Evolutionary conservation across 306 rosid genomes (phyloP), one percentile per base, ranked within the genome.

Genomic region (Quillaja saponaria): DNA sequence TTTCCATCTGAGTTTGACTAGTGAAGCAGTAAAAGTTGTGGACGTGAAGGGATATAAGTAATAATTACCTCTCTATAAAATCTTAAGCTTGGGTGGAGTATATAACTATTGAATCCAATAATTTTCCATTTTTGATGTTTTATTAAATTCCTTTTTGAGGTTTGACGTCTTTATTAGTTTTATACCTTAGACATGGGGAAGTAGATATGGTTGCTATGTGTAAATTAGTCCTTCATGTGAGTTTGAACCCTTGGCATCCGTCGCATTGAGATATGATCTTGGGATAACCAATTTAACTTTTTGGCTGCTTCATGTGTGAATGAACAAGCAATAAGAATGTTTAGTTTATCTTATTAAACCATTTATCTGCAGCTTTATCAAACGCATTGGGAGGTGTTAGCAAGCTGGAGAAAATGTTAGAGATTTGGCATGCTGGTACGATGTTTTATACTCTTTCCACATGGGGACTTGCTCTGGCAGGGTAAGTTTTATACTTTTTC

Each of bases 381-480:
- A 88, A 88, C 70, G 90, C 90, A n/a, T 68, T 84, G 74, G 66
- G 17, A 35, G 81, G 88, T 59, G 77, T 85, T 44, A 79, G 84
- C 82, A 92, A 84, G 76, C 58, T 89, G 74, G 94, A 77, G 71
- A 85, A 68, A 76, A 39, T 81, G 54, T 46, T 89, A 18, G 79
- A 72, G 63, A 81, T 92, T 58, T 89, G 99, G 96, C 71, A 81
- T 70, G 96, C 99, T 20, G 96, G 99, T 47, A 82, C 58, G 70
- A 41, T 89, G 77, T 87, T 92, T 57, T 92, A 89, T 76, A 39
- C 94, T 38, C 71, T 92, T 21, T 78, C 95, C 77, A 86, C 96
- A 34, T 92, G 99, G 99, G 99, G 99, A 68, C 95, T 92, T 76
- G 87, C 99, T 69, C 81, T 92, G 66, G 77, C 85, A 0, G 96